Base-by-base conservation (phyloP, 768 basidiomycete genomes). In the Kwoniella heveanensis region DNA sequence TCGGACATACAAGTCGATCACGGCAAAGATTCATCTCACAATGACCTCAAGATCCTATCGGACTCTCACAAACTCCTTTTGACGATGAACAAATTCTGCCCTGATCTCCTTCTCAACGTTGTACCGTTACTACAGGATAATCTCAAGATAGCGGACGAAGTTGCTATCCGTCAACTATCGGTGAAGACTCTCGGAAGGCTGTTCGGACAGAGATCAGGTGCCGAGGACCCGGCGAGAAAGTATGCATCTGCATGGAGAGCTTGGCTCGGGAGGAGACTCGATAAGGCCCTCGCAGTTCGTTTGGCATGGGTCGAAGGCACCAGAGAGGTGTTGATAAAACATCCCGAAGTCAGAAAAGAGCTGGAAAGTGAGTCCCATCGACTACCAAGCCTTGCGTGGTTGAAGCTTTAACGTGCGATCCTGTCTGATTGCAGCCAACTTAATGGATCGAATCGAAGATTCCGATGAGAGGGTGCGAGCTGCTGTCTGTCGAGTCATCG, bases 61-160 rank as follows among this genome's bases (percentile, higher is more conserved):
- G 87, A 91, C 62, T 87, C 91, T 2, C 95, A 97, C 79, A 85
- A 87, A 36, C 89, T 96, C 68, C 88, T 98, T 80, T 88, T 90
- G 72, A 87, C 86, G 19, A 84, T 98, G 5, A 87, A 90, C 76
- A 85, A 85, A 24, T 85, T 88, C 26, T 92, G 89, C 78, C 92
- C 95, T 0, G 82, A 85, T 8, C 83, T 97, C 15, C 82, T 98
- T 1, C 87, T 90, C 73, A 92, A 90, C 77, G 92, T 97, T 52
- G 88, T 98, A 25, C 94, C 95, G 0, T 90, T 92, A 60, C 85
- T 98, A 19, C 93, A 95, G 76, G 90, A 93, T 67, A 92, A 96
- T 72, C 83, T 97, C 4, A 86, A 87, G 24, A 72, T 67, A 13
- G 87, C 88, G 2, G 90, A 91, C 67, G 86, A 90, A 37, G 73